phyloP scores from a whole-genome alignment of 768 basidiomycete genomes.

The Lactarius tabidus region DNA sequence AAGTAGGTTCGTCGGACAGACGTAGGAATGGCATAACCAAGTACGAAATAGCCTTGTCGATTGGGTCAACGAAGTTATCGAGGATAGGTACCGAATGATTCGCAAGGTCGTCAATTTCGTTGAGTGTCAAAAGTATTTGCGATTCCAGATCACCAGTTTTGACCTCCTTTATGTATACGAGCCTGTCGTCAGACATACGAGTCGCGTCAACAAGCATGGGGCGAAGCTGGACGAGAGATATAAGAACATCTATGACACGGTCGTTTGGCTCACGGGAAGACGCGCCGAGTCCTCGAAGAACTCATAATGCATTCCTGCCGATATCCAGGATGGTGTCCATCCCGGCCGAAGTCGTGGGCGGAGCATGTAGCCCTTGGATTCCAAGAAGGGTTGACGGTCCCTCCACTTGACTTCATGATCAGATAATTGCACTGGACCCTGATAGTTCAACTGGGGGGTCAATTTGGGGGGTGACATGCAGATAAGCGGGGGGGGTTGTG shows the following conservation, averaged over 20 bases:
- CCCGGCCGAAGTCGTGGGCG: conserved; percentile 21
- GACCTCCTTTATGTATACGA: conserved; percentile 34
- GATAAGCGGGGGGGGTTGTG: too few species aligned
- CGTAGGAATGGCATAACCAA: conserved; percentile 24
- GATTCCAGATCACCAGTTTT: conserved; percentile 17
- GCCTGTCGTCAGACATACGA: conserved; percentile 28
- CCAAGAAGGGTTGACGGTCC: conserved; percentile 14
- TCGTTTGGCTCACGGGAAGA: conserved; percentile 4
- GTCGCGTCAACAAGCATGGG: conserved; percentile 32
- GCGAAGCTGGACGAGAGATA: neutral
- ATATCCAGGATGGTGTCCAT: conserved; percentile 26
- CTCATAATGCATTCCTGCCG: neutral
- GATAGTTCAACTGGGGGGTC: too few species aligned
- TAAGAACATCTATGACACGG: neutral
- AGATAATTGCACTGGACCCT: neutral
- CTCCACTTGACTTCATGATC: conserved; percentile 14
- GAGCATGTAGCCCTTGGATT: conserved; percentile 25
- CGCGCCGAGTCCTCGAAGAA: neutral
- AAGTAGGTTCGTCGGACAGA: neutral
- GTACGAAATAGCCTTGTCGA: conserved; percentile 10
- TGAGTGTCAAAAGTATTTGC: conserved; percentile 21
- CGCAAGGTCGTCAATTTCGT: neutral
- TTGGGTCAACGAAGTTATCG: conserved; percentile 10
- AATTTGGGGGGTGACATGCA: too few species aligned
- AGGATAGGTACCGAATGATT: conserved; percentile 23